Conservation (phyloP, 2,329 filamentous ascomycete genomes). For the Aspergillus glaucus region DNA sequence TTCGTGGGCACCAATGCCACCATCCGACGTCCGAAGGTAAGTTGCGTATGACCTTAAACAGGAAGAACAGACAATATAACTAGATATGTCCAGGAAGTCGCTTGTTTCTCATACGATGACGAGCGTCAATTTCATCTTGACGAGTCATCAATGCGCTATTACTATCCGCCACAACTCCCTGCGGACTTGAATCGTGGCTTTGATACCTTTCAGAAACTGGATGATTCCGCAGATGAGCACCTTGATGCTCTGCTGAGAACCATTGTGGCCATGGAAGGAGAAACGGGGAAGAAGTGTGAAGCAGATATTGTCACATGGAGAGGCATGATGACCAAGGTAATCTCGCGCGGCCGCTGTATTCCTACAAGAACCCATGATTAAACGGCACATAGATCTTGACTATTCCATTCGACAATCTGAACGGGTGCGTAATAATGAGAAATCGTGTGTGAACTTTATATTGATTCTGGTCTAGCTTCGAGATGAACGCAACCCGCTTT, state of each 20-base stretch:
- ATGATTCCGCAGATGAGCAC: conserved; percentile 80
- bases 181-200: conserved; percentile 75
- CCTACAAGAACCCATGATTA: neutral
- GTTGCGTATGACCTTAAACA: conserved; percentile 10
- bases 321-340: conserved; percentile 96
- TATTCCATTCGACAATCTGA: conserved; percentile 71
- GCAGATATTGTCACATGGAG: conserved; percentile 86
- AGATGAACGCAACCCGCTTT: conserved; percentile 91
- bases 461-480: conserved; percentile 56
- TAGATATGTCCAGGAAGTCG: conserved; percentile 61
- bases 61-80: neutral
- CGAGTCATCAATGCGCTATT: conserved; percentile 76
- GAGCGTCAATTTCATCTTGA: conserved; percentile 70
- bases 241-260: conserved; percentile 75
- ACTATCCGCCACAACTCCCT: conserved; percentile 68
- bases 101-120: conserved; percentile 88
- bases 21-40: conserved; percentile 68
- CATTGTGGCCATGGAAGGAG: conserved; percentile 65
- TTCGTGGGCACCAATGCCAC: conserved; percentile 63
- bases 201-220: conserved; percentile 72
- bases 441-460: conserved; percentile 34
- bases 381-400: conserved; percentile 65
- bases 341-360: conserved; percentile 4
- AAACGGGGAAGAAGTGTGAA: conserved; percentile 60
- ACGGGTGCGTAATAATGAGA: conserved; percentile 45